phyloP scores from a whole-genome alignment of 1,284 basidiomycete species.

The Cryptococcus sp. region DNA sequence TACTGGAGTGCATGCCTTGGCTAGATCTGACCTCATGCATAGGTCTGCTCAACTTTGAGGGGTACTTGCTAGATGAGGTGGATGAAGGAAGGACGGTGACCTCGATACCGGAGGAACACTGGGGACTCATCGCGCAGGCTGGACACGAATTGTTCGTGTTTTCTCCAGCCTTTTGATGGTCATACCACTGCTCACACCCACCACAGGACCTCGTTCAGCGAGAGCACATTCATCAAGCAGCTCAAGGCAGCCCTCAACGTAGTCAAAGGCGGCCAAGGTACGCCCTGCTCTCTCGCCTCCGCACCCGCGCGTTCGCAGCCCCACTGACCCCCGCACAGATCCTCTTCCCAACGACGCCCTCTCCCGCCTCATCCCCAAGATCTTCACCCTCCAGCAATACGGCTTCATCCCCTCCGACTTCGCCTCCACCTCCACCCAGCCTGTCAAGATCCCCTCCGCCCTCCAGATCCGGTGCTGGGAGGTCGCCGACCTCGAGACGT shows the following conservation, averaged over 20 bases:
- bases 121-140: constrained; percentile 32
- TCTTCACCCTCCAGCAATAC: constrained; percentile 37
- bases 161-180: not conserved
- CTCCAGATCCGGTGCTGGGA: constrained; percentile 45
- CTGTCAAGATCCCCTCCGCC: constrained; percentile 27
- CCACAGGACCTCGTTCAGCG: constrained; percentile 25
- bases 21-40: not conserved
- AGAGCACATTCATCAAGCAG: constrained; percentile 32
- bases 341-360: constrained; percentile 23
- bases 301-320: not conserved
- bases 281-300: not conserved
- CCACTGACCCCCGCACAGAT: constrained; percentile 12
- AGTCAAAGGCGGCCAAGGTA: constrained; percentile 21
- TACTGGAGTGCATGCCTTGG: not conserved
- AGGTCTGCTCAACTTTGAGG: constrained; percentile 26
- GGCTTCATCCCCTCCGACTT: constrained; percentile 38
- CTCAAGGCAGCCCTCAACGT: constrained; percentile 22
- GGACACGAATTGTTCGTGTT: constrained; percentile 41
- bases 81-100: constrained; percentile 22
- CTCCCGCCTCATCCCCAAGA: constrained; percentile 22
- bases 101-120: constrained; percentile 33
- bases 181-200: not conserved
- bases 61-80: constrained; percentile 29
- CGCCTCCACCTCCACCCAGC: constrained; percentile 13
- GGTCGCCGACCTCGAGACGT: constrained; percentile 28